Conservation (phyloP, 345 rosid genomes). For the Turnera subulata region DNA sequence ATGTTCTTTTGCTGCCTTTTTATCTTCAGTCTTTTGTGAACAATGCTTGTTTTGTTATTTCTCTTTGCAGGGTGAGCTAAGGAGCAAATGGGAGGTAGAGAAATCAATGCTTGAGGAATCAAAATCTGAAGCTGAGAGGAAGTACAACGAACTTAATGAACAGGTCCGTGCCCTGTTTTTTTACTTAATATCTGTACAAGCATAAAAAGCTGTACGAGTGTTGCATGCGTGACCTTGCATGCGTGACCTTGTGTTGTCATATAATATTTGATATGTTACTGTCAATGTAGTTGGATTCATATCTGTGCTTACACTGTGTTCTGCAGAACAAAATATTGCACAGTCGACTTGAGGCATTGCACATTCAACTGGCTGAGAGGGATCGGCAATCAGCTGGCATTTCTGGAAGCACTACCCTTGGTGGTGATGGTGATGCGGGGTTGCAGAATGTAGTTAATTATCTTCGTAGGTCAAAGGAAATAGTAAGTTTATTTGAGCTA, state of each 20-base stretch:
- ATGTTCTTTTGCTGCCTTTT: no score
- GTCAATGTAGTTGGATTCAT: neutral
- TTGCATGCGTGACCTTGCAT: no score
- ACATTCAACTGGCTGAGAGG: constrained; percentile 73
- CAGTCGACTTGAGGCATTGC: constrained; percentile 76
- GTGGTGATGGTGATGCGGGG: constrained; percentile 49
- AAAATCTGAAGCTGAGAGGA: constrained; percentile 63
- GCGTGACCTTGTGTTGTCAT: no score
- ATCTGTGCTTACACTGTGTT: constrained; percentile 7
- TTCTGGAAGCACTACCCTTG: constrained; percentile 36
- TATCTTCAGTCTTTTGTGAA: no score
- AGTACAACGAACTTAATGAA: constrained; percentile 70
- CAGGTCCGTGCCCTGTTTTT: constrained; percentile 49
- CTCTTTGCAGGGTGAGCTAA: constrained; percentile 54
- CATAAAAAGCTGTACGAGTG: no score
- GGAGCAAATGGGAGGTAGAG: constrained; percentile 64
- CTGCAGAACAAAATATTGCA: constrained; percentile 73
- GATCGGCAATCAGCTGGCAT: constrained; percentile 50
- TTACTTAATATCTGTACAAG: no score
- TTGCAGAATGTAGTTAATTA: constrained; percentile 81
- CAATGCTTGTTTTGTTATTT: constrained; percentile 1
- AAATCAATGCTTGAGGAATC: constrained; percentile 55
- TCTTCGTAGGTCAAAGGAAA: constrained; percentile 81
- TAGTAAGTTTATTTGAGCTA: constrained; percentile 43
- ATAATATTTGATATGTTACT: neutral